Base-by-base conservation (phyloP, 2,329 filamentous ascomycete genomes). In the Beauveria varroae region DNA sequence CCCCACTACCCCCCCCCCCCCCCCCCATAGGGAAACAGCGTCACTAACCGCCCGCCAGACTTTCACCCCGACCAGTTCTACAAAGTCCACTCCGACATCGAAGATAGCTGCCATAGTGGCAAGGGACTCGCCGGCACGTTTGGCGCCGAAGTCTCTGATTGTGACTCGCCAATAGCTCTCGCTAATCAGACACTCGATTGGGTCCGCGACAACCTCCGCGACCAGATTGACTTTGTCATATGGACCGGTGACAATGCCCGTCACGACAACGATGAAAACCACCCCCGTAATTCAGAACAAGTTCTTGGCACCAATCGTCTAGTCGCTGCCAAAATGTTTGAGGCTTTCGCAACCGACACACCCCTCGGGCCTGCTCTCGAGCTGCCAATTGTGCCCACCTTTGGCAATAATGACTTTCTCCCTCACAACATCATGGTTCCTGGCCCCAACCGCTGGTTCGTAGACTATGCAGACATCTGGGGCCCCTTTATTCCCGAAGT, bases 361-460 rank as follows among this genome's bases (percentile, higher is more conserved):
- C 85, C 62, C 65, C 28, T 65, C 44, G 57, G 47, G 8, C 49
- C 24, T 14, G 20, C 20, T 5, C 82, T 92, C 62, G 74, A 81
- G 14, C 82, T 98, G 4, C 93, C 95, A 4, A 85, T 98, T 34
- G 81, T 99, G 22, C 93, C 95, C 0, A 97, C 88, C 0, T 87
- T 97, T 67, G 95, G 95, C 63, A 99, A 99, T 77, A 99, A 99
- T 74, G 95, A 99, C 70, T 93, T 99, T 62, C 85, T 97, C 63
- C 95, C 95, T 1, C 95, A 99, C 76, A 99, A 99, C 69, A 96
- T 98, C 70, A 86, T 99, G 72, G 79, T 86, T 47, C 81, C 85
- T 1, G 95, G 93, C 0, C 95, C 95, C 18, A 97, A 97, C 69
- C 83, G 83, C 65, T 96, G 93, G 87, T 89, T 96, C 0, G 83